Conservation (phyloP, 371 early-diverging fungal genomes). For the Mortierella sp. region DNA sequence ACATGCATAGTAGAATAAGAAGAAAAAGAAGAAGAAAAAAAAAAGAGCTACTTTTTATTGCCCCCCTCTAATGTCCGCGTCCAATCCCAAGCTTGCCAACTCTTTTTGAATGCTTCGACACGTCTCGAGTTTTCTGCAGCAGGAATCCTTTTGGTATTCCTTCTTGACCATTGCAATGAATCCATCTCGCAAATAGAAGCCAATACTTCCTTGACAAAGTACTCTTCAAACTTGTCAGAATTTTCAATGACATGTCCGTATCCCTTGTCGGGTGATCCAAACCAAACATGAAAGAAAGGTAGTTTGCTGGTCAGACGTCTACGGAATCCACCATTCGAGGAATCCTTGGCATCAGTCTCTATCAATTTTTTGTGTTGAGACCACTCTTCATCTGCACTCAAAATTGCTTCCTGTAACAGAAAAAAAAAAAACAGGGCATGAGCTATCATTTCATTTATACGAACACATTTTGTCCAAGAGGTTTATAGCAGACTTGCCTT, state of each 20-base stretch:
- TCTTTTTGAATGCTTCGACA: constrained; percentile 73
- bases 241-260: constrained; percentile 97
- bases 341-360: constrained; percentile 22
- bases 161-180: constrained; percentile 73
- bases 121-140: constrained; percentile 69
- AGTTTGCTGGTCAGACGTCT: constrained; percentile 77
- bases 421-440: no score
- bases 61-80: constrained; percentile 65
- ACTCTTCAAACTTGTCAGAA: constrained; percentile 77
- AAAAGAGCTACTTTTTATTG: constrained; percentile 2
- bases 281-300: constrained; percentile 98
- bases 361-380: constrained; percentile 87
- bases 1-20: background rate
- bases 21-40: background rate
- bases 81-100: constrained; percentile 90
- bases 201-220: constrained; percentile 46
- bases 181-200: constrained; percentile 57
- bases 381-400: constrained; percentile 88
- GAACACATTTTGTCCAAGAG: background rate
- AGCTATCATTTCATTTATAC: background rate
- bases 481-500: constrained; percentile 55
- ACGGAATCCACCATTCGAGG: constrained; percentile 75
- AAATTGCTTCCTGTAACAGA: constrained; percentile 76
- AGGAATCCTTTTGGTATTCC: constrained; percentile 56
- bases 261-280: constrained; percentile 81